Conservation (phyloP, 2,329 filamentous ascomycete species). For the Emericellopsis cladophorae region DNA sequence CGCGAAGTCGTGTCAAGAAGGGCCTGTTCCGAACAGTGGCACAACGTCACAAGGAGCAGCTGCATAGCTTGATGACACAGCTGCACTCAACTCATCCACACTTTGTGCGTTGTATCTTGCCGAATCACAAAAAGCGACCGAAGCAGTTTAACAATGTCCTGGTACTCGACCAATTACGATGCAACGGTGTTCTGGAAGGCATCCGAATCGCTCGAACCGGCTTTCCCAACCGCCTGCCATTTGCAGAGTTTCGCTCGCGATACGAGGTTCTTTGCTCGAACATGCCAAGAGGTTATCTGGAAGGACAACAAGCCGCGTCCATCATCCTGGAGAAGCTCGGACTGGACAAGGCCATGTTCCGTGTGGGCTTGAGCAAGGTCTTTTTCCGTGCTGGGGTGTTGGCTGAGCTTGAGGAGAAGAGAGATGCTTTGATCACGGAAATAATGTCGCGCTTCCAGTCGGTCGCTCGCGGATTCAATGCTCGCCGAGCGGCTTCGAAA, state of each 20-base stretch:
- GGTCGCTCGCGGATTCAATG: constrained; percentile 77
- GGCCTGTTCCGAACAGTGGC: constrained; percentile 94
- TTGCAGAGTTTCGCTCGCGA: constrained; percentile 85
- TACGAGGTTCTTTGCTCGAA: constrained; percentile 88
- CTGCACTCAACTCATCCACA: constrained; percentile 94
- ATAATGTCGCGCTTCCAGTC: constrained; percentile 94
- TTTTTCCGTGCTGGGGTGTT: constrained; percentile 96
- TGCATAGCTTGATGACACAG: constrained; percentile 92
- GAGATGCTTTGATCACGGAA: constrained; percentile 82
- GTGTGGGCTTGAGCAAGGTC: constrained; percentile 91
- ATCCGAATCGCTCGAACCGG: constrained; percentile 95
- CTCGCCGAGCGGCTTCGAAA: constrained; percentile 82
- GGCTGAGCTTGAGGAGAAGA: constrained; percentile 90
- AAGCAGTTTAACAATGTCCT: constrained; percentile 86
- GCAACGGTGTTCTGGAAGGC: constrained; percentile 97
- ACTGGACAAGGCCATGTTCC: constrained; percentile 75
- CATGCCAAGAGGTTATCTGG: constrained; percentile 82
- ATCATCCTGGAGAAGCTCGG: constrained; percentile 84
- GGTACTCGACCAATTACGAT: constrained; percentile 94
- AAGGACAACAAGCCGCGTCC: constrained; percentile 73
- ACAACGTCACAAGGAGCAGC: constrained; percentile 92
- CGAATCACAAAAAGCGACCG: constrained; percentile 93
- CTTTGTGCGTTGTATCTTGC: constrained; percentile 94
- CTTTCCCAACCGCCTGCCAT: constrained; percentile 86
- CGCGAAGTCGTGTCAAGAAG: constrained; percentile 80